A percentile compares a stretch with the other conserved stretches of the same genome.
Evolutionary conservation across 495 filamentous ascomycete genomes (phyloP).

Genomic region (Penicillium soppii): DNA sequence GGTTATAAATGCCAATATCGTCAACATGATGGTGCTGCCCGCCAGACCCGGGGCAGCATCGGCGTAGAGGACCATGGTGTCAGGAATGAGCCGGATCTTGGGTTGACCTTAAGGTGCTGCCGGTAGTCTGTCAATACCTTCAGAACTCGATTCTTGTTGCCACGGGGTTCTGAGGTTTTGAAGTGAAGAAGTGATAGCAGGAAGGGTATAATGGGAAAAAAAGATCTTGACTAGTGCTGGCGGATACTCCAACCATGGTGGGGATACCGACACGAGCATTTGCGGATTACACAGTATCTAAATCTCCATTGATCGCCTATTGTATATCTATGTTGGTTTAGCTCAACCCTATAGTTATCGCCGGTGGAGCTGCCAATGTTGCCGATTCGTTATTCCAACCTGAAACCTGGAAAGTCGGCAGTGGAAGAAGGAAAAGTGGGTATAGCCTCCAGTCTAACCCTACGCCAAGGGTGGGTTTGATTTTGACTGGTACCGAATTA

Average conservation of each 20-base stretch:
- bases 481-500: not conserved
- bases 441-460: not conserved
- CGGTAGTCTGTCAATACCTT: not conserved
- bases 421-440: too few relatives aligned
- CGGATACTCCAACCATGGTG: not conserved
- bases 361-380: not conserved
- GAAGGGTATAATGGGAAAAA: not conserved
- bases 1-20: conserved; percentile 15
- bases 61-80: conserved; percentile 17
- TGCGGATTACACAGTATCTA: not conserved
- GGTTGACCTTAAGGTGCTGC: conserved; percentile 17
- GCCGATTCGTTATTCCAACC: too few relatives aligned
- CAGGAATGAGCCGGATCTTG: not conserved
- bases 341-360: not conserved
- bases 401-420: too few relatives aligned
- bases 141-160: not conserved
- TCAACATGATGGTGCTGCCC: conserved; percentile 21
- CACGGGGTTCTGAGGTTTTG: not conserved
- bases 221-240: not conserved
- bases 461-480: too few relatives aligned
- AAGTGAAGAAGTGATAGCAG: not conserved
- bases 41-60: conserved; percentile 21
- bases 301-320: not conserved
- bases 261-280: not conserved
- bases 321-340: not conserved